Conservation (phyloP, 768 basidiomycete species). For the Pulveroboletus ravenelii region DNA sequence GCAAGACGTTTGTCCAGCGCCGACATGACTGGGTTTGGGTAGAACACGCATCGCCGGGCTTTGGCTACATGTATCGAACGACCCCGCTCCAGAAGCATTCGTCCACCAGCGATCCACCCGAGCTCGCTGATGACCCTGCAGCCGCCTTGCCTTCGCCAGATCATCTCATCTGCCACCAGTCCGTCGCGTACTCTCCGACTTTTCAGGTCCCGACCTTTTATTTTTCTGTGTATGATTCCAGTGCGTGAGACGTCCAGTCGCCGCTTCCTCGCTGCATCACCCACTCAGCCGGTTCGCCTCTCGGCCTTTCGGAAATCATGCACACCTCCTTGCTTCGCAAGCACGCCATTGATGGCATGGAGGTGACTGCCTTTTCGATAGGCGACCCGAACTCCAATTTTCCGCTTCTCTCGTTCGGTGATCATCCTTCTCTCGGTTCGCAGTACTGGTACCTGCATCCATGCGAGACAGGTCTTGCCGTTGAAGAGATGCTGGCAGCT, state of each 20-base stretch:
- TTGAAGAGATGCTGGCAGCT: slow-evolving; percentile 65
- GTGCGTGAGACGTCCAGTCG: slow-evolving; percentile 44
- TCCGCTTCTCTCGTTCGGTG: slow-evolving; percentile 80
- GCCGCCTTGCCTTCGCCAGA: slow-evolving; percentile 27
- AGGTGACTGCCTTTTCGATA: slow-evolving; percentile 51
- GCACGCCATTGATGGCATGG: slow-evolving; percentile 38
- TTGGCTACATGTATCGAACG: slow-evolving; percentile 47
- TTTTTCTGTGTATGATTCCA: slow-evolving; percentile 61
- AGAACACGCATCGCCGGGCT: slow-evolving; percentile 48
- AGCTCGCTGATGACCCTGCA: slow-evolving; percentile 37
- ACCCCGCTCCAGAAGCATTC: slow-evolving; percentile 19
- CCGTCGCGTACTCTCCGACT: slow-evolving; percentile 70
- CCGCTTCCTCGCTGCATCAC: slow-evolving; percentile 13
- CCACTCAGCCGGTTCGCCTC: slow-evolving; percentile 56
- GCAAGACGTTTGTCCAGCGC: slow-evolving; percentile 44
- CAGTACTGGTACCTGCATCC: slow-evolving; percentile 88
- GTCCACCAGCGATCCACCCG: slow-evolving; percentile 9
- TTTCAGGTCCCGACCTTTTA: slow-evolving; percentile 84
- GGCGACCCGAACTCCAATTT: slow-evolving; percentile 50
- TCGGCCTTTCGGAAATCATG: slow-evolving; percentile 53
- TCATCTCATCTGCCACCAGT: slow-evolving; percentile 51
- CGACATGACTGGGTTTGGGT: slow-evolving; percentile 55
- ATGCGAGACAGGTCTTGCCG: slow-evolving; percentile 64
- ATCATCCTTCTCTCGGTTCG: slow-evolving; percentile 72
- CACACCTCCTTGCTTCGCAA: slow-evolving; percentile 56